Evolutionary conservation across 495 filamentous ascomycete species (phyloP).

Genomic region (Hypoxylon fuscum): DNA sequence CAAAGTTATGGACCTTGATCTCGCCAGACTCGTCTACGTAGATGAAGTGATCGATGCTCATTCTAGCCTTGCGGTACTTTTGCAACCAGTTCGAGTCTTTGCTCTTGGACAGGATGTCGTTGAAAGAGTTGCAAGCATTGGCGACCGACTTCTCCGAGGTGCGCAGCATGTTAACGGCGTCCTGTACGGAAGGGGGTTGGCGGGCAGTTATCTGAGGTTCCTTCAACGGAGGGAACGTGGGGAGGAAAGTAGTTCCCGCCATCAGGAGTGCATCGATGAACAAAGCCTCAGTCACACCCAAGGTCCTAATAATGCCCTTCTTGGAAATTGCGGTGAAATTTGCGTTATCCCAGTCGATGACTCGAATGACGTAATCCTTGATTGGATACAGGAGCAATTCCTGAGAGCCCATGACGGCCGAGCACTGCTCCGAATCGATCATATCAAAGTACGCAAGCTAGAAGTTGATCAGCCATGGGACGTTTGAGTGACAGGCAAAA

Average conservation of each 20-base stretch:
- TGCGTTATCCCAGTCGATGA: slow-evolving; percentile 73
- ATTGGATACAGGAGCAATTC: slow-evolving; percentile 89
- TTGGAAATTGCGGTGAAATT: slow-evolving; percentile 77
- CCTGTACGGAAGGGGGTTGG: slow-evolving; percentile 67
- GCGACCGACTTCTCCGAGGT: slow-evolving; percentile 69
- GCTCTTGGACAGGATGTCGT: slow-evolving; percentile 70
- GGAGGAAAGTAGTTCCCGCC: slow-evolving; percentile 81
- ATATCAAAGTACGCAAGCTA: slow-evolving; percentile 86
- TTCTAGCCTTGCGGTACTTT: slow-evolving; percentile 81
- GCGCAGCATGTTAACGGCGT: slow-evolving; percentile 77
- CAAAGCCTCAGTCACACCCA: slow-evolving; percentile 73
- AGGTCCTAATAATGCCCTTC: slow-evolving; percentile 71
- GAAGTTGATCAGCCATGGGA: slow-evolving; percentile 29
- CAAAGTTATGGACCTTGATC: slow-evolving; percentile 74
- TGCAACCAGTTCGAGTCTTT: slow-evolving; percentile 80
- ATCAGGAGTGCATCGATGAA: slow-evolving; percentile 88
- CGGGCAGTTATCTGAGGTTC: slow-evolving; percentile 55
- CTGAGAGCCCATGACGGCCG: slow-evolving; percentile 84
- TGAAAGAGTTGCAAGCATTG: slow-evolving; percentile 71
- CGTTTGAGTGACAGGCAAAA: background rate
- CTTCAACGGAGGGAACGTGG: slow-evolving; percentile 77
- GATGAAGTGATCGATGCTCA: slow-evolving; percentile 87
- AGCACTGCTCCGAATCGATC: slow-evolving; percentile 71
- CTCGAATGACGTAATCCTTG: slow-evolving; percentile 77
- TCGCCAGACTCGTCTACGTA: slow-evolving; percentile 78